These are phyloP conservation scores for Pseudogymnoascus sp. DNA, from an alignment of 2,329 filamentous ascomycete genomes.

Conservation along the genomic window DNA sequence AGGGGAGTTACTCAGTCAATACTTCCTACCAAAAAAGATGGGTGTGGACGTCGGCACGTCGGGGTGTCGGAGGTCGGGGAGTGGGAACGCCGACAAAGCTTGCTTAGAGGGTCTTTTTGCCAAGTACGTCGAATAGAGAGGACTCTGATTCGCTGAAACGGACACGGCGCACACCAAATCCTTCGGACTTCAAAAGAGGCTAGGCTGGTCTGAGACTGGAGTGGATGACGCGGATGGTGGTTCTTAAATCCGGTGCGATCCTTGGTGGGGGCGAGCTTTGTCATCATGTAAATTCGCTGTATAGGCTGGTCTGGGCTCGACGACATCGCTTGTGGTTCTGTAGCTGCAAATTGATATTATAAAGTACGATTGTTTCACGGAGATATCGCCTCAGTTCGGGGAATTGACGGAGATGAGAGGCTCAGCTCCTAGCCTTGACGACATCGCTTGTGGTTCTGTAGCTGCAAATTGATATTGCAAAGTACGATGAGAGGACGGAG, in stretches of 20 bases:
- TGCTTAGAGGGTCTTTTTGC: neutral
- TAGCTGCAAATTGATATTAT: neutral
- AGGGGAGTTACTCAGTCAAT: neutral
- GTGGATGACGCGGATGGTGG: neutral
- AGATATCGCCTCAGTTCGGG: neutral
- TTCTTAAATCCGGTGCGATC: neutral
- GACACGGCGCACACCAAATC: neutral
- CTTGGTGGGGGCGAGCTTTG: neutral
- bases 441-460: neutral
- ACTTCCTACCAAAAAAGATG: neutral
- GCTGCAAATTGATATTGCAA: neutral
- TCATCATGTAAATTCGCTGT: neutral
- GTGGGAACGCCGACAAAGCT: slow-evolving; percentile 4
- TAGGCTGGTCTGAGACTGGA: neutral
- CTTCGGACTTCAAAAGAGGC: neutral
- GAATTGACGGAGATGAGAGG: neutral
- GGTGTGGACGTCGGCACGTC: neutral
- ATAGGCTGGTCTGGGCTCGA: neutral
- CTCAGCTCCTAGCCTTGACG: neutral
- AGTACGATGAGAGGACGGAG: neutral
- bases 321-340: neutral
- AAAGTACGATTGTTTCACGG: neutral
- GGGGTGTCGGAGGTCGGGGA: neutral
- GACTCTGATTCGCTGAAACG: neutral
- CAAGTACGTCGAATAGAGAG: neutral